Evolutionary conservation across 352 stramenopile species (phyloP).

Genomic region (Phytophthora syringae): DNA sequence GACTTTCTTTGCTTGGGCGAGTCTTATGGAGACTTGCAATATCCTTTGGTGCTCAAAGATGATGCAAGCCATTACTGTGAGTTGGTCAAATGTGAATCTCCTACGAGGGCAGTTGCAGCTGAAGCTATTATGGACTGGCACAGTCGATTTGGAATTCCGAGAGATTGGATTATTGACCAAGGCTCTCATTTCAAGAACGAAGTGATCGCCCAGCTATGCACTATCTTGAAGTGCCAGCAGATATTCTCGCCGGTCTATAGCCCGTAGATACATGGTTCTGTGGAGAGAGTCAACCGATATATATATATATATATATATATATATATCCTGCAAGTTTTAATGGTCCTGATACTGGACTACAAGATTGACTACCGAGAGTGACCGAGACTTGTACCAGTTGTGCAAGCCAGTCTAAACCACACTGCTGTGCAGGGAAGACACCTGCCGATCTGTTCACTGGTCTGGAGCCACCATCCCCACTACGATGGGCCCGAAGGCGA

Average conservation of each 20-base stretch:
- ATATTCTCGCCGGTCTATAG: conserved; percentile 37
- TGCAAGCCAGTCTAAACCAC: conserved; percentile 43
- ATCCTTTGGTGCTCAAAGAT: conserved; percentile 13
- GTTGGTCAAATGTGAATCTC: conserved; percentile 28
- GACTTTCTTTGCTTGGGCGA: conserved; percentile 41
- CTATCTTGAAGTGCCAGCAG: conserved; percentile 16
- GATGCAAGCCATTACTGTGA: conserved; percentile 36
- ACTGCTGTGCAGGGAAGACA: conserved; percentile 8
- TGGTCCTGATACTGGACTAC: conserved; percentile 33
- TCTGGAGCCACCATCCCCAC: not conserved
- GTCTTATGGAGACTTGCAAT: conserved; percentile 13
- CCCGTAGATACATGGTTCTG: conserved; percentile 42
- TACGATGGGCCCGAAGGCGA: not conserved
- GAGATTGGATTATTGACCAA: conserved; percentile 32
- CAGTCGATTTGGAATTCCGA: conserved; percentile 31
- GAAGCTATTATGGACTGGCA: conserved; percentile 38
- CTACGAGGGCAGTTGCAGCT: conserved; percentile 21
- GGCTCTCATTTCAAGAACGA: conserved; percentile 35
- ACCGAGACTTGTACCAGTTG: conserved; percentile 27
- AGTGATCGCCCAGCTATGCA: conserved; percentile 15
- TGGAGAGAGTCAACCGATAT: conserved; percentile 37
- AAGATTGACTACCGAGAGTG: conserved; percentile 33
- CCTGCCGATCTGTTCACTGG: conserved; percentile 33
- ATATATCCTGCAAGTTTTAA: conserved; percentile 41
- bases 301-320: too few relatives aligned